A percentile compares a stretch with the other conserved stretches of the same genome.
Conservation (phyloP, 1,284 basidiomycete species). For the Ceratorhiza oryzae-sativae region DNA sequence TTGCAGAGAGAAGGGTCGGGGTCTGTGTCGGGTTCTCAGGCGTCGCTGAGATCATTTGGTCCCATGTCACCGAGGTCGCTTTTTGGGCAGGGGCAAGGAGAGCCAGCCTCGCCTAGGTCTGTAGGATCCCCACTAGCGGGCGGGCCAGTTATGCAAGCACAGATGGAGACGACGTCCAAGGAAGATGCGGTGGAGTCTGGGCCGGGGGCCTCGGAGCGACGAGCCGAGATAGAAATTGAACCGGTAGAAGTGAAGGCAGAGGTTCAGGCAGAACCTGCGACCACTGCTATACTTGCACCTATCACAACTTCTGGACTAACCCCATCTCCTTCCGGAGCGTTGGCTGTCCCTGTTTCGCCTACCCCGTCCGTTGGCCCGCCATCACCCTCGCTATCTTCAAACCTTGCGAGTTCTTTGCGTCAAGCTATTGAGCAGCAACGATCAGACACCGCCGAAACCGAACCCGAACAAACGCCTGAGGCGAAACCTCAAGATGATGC, state of each 20-base stretch:
- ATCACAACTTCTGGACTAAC: not conserved
- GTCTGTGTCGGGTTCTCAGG: not conserved
- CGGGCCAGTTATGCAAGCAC: constrained; percentile 10
- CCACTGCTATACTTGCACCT: constrained; percentile 1
- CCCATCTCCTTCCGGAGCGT: constrained; percentile 2
- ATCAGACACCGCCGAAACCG: not conserved
- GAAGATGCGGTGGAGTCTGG: too few relatives aligned
- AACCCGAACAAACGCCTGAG: constrained; percentile 2
- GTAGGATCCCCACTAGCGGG: constrained; percentile 19
- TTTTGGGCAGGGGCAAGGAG: not conserved
- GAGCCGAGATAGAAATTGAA: too few relatives aligned
- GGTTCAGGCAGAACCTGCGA: not conserved
- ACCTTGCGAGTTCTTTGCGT: constrained; percentile 36
- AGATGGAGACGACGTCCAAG: not conserved
- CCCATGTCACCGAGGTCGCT: constrained; percentile 28
- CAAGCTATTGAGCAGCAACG: constrained; percentile 40
- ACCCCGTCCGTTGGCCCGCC: constrained; percentile 14
- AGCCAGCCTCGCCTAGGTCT: constrained; percentile 17
- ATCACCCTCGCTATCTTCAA: constrained; percentile 23
- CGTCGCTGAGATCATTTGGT: constrained; percentile 9
- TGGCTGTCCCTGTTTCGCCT: constrained; percentile 19
- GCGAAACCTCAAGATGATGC: not conserved
- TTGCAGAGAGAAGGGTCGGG: not conserved
- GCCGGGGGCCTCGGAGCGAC: too few relatives aligned
- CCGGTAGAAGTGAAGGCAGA: not conserved